phyloP scores from a whole-genome alignment of 169 alveolate genomes.

The Plasmodium chabaudi region DNA sequence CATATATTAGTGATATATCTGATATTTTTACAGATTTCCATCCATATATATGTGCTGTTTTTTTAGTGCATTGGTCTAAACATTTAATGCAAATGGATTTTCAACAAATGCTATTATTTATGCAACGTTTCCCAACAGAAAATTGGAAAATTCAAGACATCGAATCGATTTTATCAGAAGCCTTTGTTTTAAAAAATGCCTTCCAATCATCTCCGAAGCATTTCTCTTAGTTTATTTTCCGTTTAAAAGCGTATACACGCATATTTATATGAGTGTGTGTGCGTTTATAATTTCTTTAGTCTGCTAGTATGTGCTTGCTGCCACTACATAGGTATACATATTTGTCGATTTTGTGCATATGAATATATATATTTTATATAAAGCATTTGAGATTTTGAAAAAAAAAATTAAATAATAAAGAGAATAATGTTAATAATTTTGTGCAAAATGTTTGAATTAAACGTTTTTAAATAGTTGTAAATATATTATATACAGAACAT shows the following conservation, averaged over 20 bases:
- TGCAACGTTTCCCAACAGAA: conserved; percentile 92
- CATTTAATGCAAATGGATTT: conserved; percentile 90
- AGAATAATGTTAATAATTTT: no score
- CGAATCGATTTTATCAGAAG: conserved; percentile 92
- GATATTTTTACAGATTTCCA: conserved; percentile 90
- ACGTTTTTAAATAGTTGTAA: no score
- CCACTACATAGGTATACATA: no score
- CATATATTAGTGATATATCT: conserved; percentile 91
- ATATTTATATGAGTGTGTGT: background rate
- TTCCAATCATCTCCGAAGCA: conserved; percentile 74
- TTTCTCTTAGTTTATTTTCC: conserved; percentile 32
- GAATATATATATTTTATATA: no score
- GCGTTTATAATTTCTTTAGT: background rate
- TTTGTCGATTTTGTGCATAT: no score
- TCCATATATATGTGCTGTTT: conserved; percentile 91
- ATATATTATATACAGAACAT: no score
- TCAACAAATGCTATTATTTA: conserved; percentile 90
- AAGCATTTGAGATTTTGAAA: no score
- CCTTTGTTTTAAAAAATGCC: conserved; percentile 81
- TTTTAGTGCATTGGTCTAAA: conserved; percentile 90
- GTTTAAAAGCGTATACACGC: background rate
- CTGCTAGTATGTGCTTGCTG: background rate
- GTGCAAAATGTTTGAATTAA: no score
- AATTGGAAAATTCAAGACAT: conserved; percentile 91
- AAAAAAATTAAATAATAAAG: no score